Evolutionary conservation across 2,329 filamentous ascomycete species (phyloP), one percentile per base, ranked within the genome.

Genomic region (Thielaviopsis musarum): DNA sequence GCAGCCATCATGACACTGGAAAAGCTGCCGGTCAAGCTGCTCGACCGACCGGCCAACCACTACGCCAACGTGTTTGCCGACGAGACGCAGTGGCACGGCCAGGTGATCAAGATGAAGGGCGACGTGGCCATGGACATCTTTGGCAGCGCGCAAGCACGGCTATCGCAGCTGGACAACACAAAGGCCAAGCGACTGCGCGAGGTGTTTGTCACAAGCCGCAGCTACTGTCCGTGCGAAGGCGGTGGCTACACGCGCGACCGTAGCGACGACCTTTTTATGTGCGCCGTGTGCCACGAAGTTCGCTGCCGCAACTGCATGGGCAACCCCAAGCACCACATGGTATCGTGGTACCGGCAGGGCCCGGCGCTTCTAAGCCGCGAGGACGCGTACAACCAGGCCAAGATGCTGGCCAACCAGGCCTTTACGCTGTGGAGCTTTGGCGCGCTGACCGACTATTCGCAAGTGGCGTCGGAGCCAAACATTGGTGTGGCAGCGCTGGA

Each of bases 1-100:
- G 73, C 80, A 1, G 76, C 80, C 0, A 68, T 91, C 1, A 75
- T 82, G 54, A 61, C 69, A 2, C 24, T 58, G 13, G 49, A 54
- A 21, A 34, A 38, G 7, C 28, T 48, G 17, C 22, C 51, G 15
- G 58, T 19, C 26, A 41, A 52, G 17, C 45, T 48, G 6, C 48
- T 57, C 5, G 38, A 48, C 13, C 53, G 41, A 12, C 57, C 38
- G 12, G 57, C 60, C 15, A 49, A 41, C 24, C 54, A 59, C 49
- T 59, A 59, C 34, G 30, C 52, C 13, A 58, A 57, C 12, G 52
- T 22, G 9, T 30, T 59, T 48, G 22, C 38, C 4, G 49, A 57
- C 13, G 55, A 57, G 21, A 57, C 55, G 13, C 13, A 45, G 45
- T 17, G 28, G 10, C 28, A 51, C n/a, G 28, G 19, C 10, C 24